Percentiles rank a stretch among this genome's conserved stretches.
Conservation (phyloP, 106 monocot species). For the Dendrobium nobile region DNA sequence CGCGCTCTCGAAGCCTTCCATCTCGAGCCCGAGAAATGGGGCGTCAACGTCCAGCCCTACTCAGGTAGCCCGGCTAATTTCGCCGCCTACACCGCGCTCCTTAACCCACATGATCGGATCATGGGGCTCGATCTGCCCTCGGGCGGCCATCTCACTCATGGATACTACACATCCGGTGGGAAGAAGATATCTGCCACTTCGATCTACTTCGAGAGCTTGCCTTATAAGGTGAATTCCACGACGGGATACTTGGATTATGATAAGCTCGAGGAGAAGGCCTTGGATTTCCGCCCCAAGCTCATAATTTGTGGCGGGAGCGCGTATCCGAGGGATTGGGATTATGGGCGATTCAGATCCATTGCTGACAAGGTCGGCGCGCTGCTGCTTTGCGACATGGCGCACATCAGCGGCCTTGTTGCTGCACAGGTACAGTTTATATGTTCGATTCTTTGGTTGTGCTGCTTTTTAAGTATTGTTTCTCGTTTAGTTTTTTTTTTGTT, state of each 20-base stretch:
- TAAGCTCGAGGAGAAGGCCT: slow-evolving; percentile 75
- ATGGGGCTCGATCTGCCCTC: slow-evolving; percentile 76
- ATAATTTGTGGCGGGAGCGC: slow-evolving; percentile 78
- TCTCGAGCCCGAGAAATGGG: slow-evolving; percentile 56
- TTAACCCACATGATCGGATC: slow-evolving; percentile 71
- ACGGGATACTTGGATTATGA: slow-evolving; percentile 67
- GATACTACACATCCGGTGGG: slow-evolving; percentile 60
- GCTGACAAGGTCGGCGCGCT: slow-evolving; percentile 65
- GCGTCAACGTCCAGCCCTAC: slow-evolving; percentile 81
- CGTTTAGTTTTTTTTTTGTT: background rate
- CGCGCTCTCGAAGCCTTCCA: slow-evolving; percentile 60
- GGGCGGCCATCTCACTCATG: slow-evolving; percentile 65
- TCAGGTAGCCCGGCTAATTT: slow-evolving; percentile 71
- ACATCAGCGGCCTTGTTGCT: slow-evolving; percentile 76
- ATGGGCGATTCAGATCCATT: slow-evolving; percentile 35
- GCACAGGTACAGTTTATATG: slow-evolving; percentile 41
- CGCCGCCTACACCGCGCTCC: slow-evolving; percentile 63
- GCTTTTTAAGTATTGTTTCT: background rate
- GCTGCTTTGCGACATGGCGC: slow-evolving; percentile 75
- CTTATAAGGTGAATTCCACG: slow-evolving; percentile 58
- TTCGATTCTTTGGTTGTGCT: background rate
- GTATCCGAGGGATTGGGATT: slow-evolving; percentile 75
- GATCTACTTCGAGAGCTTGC: slow-evolving; percentile 79
- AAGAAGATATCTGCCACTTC: slow-evolving; percentile 84
- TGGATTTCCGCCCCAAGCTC: slow-evolving; percentile 71